Conservation (phyloP, 2,329 filamentous ascomycete genomes). For the Claviceps lovelessii region DNA sequence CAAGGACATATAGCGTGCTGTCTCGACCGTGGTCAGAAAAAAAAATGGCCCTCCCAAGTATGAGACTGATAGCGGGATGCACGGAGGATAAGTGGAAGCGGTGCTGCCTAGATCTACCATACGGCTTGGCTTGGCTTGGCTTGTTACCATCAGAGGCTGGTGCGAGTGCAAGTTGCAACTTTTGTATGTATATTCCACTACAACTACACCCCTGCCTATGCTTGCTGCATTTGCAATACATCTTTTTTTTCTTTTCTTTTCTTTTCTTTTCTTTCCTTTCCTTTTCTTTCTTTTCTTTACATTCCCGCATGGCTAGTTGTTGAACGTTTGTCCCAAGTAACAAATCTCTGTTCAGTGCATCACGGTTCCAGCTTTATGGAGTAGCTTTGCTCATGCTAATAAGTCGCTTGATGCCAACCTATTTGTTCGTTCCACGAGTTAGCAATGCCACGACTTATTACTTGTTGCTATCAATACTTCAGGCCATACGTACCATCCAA, state of each 20-base stretch:
- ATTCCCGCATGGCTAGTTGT: background rate
- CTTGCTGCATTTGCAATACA: background rate
- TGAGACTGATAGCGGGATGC: too few species aligned
- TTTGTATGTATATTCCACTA: background rate
- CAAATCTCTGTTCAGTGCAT: background rate
- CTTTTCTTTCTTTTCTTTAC: background rate
- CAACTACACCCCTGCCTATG: background rate
- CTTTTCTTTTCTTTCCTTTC: background rate
- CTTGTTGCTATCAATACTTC: background rate
- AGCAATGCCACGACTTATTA: conserved; percentile 16
- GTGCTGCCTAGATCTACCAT: too few species aligned
- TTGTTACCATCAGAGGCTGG: too few species aligned
- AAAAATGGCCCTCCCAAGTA: too few species aligned
- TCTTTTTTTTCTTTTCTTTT: background rate
- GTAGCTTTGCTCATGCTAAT: conserved; percentile 70
- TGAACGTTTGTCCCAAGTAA: background rate
- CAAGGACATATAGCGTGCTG: too few species aligned
- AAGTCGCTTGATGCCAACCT: conserved; percentile 64
- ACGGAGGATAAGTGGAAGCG: too few species aligned
- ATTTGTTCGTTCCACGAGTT: conserved; percentile 15
- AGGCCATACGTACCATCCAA: conserved; percentile 59
- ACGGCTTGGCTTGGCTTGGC: too few species aligned
- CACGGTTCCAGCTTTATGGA: conserved; percentile 26
- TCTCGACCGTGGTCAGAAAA: too few species aligned
- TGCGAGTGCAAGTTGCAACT: background rate